These are phyloP conservation scores for Leccinum fallax DNA, from an alignment of 1,284 basidiomycete genomes.

Conservation along the genomic window DNA sequence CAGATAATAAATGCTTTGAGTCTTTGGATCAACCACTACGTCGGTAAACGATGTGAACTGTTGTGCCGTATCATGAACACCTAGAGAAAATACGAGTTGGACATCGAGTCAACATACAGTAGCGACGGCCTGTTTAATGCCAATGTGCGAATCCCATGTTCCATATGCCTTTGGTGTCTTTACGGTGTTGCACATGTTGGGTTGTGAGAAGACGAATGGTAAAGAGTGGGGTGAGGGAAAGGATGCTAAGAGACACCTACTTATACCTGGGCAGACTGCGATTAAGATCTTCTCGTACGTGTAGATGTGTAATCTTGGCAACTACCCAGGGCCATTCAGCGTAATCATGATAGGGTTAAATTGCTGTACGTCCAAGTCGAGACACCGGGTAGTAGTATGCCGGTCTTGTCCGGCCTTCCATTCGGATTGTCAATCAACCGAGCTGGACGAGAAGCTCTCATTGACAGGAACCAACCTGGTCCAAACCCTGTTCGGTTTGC, in stretches of 20 bases:
- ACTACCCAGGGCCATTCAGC: neutral
- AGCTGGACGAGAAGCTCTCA: neutral
- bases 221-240: neutral
- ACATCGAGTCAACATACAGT: neutral
- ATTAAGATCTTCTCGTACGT: neutral
- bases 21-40: slow-evolving; percentile 36
- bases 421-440: neutral
- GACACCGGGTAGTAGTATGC: neutral
- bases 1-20: slow-evolving; percentile 36
- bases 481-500: too few species aligned
- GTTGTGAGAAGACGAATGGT: neutral
- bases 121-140: neutral
- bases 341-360: neutral
- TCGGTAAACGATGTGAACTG: slow-evolving; percentile 31
- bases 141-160: neutral
- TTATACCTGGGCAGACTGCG: neutral
- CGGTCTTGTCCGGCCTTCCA: neutral
- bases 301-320: neutral
- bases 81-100: neutral
- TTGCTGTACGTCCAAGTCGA: neutral
- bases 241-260: neutral
- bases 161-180: neutral
- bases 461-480: too few species aligned
- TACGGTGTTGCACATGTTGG: neutral
- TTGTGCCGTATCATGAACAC: neutral